phyloP scores from a whole-genome alignment of 805 yeast species.

The Candida verbasci region DNA sequence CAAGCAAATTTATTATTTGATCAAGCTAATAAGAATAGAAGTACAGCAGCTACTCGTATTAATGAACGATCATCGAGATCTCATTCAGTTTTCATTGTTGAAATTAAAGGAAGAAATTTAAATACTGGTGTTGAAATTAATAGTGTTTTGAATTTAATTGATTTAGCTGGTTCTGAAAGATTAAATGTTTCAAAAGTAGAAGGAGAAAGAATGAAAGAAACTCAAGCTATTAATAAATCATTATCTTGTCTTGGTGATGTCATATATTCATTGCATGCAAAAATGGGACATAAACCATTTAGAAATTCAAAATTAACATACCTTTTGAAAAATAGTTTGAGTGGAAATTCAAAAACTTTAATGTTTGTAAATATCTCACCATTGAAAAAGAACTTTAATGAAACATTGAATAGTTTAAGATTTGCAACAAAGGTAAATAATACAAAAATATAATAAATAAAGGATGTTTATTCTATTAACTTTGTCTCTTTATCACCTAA shows the following conservation, averaged over 20 bases:
- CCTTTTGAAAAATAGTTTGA: conserved; percentile 74
- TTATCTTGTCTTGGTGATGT: conserved; percentile 89
- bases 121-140: conserved; percentile 40
- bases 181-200: conserved; percentile 67
- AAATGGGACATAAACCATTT: conserved; percentile 55
- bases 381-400: conserved; percentile 53
- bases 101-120: conserved; percentile 50
- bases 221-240: conserved; percentile 85
- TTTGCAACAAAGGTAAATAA: conserved; percentile 82
- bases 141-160: conserved; percentile 80
- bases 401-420: conserved; percentile 78
- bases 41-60: conserved; percentile 76
- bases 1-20: conserved; percentile 49
- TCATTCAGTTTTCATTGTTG: conserved; percentile 73
- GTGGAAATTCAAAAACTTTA: conserved; percentile 82
- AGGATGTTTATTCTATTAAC: neutral
- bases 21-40: conserved; percentile 56
- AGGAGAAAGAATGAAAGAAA: conserved; percentile 80
- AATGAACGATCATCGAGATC: conserved; percentile 89
- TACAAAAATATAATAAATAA: conserved; percentile 39
- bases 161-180: conserved; percentile 93
- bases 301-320: conserved; percentile 76
- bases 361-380: conserved; percentile 93
- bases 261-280: conserved; percentile 57
- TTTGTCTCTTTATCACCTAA: conserved; percentile 14